Base-by-base conservation (phyloP, 2,329 filamentous ascomycete genomes). In the Penicillium frequentans region DNA sequence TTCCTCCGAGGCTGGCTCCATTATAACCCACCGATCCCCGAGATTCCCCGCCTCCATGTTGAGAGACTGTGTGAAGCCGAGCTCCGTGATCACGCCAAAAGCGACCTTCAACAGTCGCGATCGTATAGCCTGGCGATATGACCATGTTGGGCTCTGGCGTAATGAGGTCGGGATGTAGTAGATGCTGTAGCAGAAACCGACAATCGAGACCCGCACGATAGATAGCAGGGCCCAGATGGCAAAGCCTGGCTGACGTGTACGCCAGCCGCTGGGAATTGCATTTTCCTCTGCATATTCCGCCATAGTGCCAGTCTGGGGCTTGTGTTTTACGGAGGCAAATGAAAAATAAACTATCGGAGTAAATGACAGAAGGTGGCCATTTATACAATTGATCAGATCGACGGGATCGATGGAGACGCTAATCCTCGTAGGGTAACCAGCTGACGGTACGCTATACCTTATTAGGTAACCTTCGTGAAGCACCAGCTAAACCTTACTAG, bases 141-240 rank as follows among this genome's bases (percentile, higher is more conserved):
- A 51, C 59, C 59, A 61, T 47, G 33, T 51, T 27, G 14, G 48
- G 3, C 48, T 56, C 39, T 61, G 59, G 21, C 59, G 57, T n/a
- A 46, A 53, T 11, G 37, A 50, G 35, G 45, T 3, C 16, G 37
- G 47, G 21, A 55, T 46, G 21, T 55, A 55, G 26, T 45, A 50
- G 16, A 50, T 16, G 13, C 31, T 45, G 39, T 55, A 55, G 53
- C 49, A 55, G 19, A 54, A 19, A 11, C 24, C 52, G 16, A 49
- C 24, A 13, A 54, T 33, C 1, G 24, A 7, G 24, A 46, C 37
- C 11, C 52, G 45, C 11, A 54, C 21, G n/a, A 49, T 5, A 21
- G 35, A 46, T 16, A 49, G 42, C 23, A 44, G 14, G 26, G 49
- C 49, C 52, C 52, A 54, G 23, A 54, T 54, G 24, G 52, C 14